Evolutionary conservation across 495 filamentous ascomycete genomes (phyloP).

Genomic region (Aspergillus conjunctus): DNA sequence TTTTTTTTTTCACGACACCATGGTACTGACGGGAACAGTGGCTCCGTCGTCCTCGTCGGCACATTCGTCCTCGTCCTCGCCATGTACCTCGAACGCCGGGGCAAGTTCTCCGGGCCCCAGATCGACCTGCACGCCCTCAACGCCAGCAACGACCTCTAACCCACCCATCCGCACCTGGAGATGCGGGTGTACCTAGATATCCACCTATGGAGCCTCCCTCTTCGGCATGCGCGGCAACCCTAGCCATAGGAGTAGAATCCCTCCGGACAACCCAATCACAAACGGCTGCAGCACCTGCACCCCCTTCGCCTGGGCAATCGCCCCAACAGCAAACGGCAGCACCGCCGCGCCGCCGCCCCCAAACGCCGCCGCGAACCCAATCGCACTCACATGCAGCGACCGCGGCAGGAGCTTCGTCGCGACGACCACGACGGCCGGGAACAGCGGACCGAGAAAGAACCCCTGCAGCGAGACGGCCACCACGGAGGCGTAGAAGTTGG

Average conservation of each 20-base stretch:
- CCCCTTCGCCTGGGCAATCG: slow-evolving; percentile 78
- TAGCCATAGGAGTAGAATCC: slow-evolving; percentile 60
- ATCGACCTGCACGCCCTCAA: slow-evolving; percentile 31
- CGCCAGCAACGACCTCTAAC: neutral
- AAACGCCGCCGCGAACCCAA: slow-evolving; percentile 75
- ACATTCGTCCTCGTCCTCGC: slow-evolving; percentile 8
- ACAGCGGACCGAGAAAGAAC: slow-evolving; percentile 60
- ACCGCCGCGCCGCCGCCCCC: slow-evolving; percentile 77
- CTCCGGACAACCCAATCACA: slow-evolving; percentile 64
- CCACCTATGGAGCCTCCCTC: neutral
- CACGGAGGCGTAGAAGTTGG: slow-evolving; percentile 64
- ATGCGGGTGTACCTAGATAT: no score
- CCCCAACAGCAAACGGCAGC: slow-evolving; percentile 82
- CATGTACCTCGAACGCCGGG: slow-evolving; percentile 12
- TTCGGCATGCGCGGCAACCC: slow-evolving; percentile 37
- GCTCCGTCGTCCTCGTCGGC: neutral
- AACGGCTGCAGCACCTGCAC: slow-evolving; percentile 79
- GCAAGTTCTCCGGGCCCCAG: slow-evolving; percentile 32
- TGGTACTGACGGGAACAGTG: neutral
- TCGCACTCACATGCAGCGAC: slow-evolving; percentile 70
- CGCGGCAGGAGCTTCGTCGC: slow-evolving; percentile 71
- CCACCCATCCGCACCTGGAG: neutral
- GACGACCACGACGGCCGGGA: slow-evolving; percentile 71
- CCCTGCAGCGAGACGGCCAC: slow-evolving; percentile 63
- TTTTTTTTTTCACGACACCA: neutral